These are phyloP conservation scores for Flaveria floridana DNA, from an alignment of 140 eudicot genomes.

Conservation along the genomic window DNA sequence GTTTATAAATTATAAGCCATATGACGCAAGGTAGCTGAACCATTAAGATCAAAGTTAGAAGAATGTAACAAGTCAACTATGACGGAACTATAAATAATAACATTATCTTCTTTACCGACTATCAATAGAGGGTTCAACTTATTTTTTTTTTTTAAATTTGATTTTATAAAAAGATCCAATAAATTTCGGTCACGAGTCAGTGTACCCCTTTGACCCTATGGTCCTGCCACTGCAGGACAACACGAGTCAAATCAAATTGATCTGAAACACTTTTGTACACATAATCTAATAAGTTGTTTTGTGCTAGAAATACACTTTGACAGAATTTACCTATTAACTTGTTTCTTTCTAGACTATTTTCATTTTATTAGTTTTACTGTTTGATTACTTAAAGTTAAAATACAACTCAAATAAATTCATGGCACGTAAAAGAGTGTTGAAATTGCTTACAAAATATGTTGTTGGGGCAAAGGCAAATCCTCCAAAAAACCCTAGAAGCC, in stretches of 20 bases:
- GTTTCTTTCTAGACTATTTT: not conserved
- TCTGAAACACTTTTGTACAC: not conserved
- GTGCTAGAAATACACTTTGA: not conserved
- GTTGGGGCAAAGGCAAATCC: constrained; percentile 93
- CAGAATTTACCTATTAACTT: not conserved
- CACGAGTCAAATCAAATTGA: not conserved
- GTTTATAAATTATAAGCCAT: constrained; percentile 76
- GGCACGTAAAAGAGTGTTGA: not conserved
- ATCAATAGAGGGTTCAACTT: no score
- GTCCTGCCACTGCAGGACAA: not conserved
- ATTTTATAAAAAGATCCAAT: no score
- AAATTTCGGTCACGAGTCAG: not conserved
- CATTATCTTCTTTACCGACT: not conserved
- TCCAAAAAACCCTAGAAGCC: constrained; percentile 79
- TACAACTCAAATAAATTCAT: not conserved
- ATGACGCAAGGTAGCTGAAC: constrained; percentile 77
- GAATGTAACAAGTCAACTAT: not conserved
- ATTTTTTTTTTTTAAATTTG: not conserved
- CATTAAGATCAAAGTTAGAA: constrained; percentile 10
- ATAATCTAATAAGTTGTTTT: not conserved
- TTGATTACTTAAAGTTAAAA: not conserved
- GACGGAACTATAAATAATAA: not conserved
- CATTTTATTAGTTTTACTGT: not conserved
- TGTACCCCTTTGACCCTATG: not conserved
- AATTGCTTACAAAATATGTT: constrained; percentile 62